Conservation (phyloP, 768 basidiomycete genomes). For the Leccinum fibrillosum region DNA sequence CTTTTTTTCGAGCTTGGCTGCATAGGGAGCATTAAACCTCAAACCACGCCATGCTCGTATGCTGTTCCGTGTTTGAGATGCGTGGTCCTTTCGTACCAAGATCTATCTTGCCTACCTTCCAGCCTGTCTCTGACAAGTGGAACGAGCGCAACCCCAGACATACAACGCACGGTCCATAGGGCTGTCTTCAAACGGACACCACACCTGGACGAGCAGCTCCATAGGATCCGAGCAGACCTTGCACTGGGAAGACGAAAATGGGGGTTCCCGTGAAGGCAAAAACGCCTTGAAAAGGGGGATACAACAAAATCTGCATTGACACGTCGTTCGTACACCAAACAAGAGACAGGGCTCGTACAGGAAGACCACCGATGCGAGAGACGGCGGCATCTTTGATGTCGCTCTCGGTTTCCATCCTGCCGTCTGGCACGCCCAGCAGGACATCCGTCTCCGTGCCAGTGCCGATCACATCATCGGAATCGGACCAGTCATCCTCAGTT, state of each 20-base stretch:
- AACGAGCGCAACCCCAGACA: conserved; percentile 76
- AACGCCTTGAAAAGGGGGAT: conserved; percentile 63
- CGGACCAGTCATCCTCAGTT: conserved; percentile 69
- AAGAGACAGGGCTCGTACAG: conserved; percentile 64
- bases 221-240: conserved; percentile 67
- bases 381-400: conserved; percentile 77
- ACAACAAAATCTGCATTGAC: conserved; percentile 43
- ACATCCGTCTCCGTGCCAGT: conserved; percentile 67
- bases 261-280: conserved; percentile 59
- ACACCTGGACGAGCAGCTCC: conserved; percentile 83
- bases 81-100: background rate
- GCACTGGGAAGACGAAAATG: conserved; percentile 65
- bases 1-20: conserved; percentile 64
- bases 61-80: conserved; percentile 37
- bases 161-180: conserved; percentile 83
- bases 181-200: conserved; percentile 87
- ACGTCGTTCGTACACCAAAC: conserved; percentile 43
- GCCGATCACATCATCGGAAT: conserved; percentile 66
- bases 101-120: conserved; percentile 60
- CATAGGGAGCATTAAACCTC: conserved; percentile 70
- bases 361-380: conserved; percentile 86
- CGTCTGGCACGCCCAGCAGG: conserved; percentile 79
- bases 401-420: conserved; percentile 49
- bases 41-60: conserved; percentile 81
- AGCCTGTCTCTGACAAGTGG: conserved; percentile 67